phyloP scores from a whole-genome alignment of 805 yeast genomes.

The Starmerella scarabaei region DNA sequence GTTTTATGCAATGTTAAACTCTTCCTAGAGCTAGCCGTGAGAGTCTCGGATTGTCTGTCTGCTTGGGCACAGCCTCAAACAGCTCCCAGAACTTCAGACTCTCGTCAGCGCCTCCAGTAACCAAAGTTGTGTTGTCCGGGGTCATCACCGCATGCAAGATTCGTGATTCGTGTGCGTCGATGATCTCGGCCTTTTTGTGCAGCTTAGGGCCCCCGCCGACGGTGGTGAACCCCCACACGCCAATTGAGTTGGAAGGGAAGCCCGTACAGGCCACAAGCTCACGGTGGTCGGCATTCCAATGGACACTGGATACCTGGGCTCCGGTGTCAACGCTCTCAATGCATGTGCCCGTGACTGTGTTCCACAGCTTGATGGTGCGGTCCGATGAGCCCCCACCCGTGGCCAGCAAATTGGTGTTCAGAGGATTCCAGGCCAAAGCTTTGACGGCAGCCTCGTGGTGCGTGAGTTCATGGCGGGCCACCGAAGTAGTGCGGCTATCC shows the following conservation, averaged over 20 bases:
- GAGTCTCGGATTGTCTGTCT: background rate
- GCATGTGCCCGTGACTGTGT: conserved; percentile 77
- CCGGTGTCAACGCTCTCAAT: conserved; percentile 81
- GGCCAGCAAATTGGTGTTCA: conserved; percentile 68
- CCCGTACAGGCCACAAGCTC: conserved; percentile 94
- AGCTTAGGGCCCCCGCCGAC: conserved; percentile 48
- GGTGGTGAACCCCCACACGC: conserved; percentile 46
- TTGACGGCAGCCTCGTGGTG: conserved; percentile 90
- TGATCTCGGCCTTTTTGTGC: conserved; percentile 78
- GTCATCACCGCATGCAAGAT: conserved; percentile 72
- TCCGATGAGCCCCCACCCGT: conserved; percentile 95
- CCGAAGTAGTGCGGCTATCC: conserved; percentile 58
- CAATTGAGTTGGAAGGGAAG: conserved; percentile 71
- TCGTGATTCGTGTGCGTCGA: conserved; percentile 74
- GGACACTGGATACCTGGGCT: conserved; percentile 83
- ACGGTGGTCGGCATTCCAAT: conserved; percentile 54
- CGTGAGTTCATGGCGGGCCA: conserved; percentile 62
- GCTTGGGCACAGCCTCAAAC: conserved; percentile 39
- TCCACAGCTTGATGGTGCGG: conserved; percentile 86
- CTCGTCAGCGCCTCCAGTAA: conserved; percentile 94
- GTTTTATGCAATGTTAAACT: no score
- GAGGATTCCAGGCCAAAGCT: conserved; percentile 91
- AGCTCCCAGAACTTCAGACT: conserved; percentile 89
- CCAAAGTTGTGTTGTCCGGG: conserved; percentile 81
- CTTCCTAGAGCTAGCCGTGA: conserved; percentile 1